Conservation (phyloP, 2,329 filamentous ascomycete genomes). For the Fusarium mexicanum region DNA sequence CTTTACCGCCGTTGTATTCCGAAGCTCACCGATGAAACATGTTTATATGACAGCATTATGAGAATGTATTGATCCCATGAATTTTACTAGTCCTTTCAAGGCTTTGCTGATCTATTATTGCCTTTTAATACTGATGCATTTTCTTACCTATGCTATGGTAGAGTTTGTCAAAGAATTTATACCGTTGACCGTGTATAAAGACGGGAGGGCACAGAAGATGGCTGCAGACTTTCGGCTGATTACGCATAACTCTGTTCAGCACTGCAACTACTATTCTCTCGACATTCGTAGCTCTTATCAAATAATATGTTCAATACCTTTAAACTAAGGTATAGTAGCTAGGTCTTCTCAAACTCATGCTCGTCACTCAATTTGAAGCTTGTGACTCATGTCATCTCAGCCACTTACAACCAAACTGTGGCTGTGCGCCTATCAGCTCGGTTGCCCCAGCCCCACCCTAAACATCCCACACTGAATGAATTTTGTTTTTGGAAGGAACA, state of each 20-base stretch:
- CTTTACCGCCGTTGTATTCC: not conserved
- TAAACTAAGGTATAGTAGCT: not conserved
- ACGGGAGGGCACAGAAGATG: not conserved
- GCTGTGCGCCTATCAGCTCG: slow-evolving; percentile 40
- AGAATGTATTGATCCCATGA: too few relatives aligned
- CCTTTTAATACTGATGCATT: not conserved
- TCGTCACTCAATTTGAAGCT: not conserved
- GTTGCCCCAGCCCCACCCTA: slow-evolving; percentile 52
- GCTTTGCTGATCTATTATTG: not conserved
- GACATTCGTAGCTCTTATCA: not conserved
- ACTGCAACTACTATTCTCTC: not conserved
- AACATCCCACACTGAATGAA: slow-evolving; percentile 52
- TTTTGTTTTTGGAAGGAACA: slow-evolving; percentile 46
- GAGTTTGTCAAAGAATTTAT: not conserved
- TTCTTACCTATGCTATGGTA: not conserved
- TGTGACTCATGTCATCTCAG: slow-evolving; percentile 3
- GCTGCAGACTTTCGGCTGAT: not conserved
- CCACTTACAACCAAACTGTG: slow-evolving; percentile 18
- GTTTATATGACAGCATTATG: not conserved
- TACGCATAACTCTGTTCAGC: not conserved
- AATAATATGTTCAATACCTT: not conserved
- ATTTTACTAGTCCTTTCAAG: not conserved
- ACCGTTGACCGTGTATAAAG: not conserved
- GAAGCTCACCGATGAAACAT: not conserved
- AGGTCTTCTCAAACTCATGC: not conserved